Conservation (phyloP, 2,329 filamentous ascomycete genomes). For the Penicillium decumbens region DNA sequence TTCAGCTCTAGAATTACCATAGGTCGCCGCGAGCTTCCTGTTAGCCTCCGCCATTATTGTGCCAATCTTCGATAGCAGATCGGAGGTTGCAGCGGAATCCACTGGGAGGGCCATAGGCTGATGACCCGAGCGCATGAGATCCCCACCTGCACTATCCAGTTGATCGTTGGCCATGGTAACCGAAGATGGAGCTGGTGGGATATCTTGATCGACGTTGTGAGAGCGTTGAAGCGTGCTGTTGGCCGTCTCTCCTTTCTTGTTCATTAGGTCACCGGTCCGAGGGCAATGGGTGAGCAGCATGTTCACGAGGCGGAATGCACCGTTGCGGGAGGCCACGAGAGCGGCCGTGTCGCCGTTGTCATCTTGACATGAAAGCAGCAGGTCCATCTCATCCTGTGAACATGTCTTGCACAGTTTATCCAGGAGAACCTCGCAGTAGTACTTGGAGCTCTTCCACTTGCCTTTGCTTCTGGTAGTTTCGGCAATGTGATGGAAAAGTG, state of each 20-base stretch:
- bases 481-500: conserved; percentile 90
- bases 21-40: conserved; percentile 57
- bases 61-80: conserved; percentile 64
- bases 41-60: conserved; percentile 68
- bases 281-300: conserved; percentile 71
- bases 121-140: conserved; percentile 27
- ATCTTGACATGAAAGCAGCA: conserved; percentile 76
- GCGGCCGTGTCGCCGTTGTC: conserved; percentile 86
- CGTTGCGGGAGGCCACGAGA: conserved; percentile 78
- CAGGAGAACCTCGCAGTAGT: conserved; percentile 87
- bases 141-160: conserved; percentile 27
- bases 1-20: conserved; percentile 61
- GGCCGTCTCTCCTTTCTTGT: conserved; percentile 74
- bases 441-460: conserved; percentile 82
- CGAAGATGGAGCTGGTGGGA: conserved; percentile 68
- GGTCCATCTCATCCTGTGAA: conserved; percentile 69
- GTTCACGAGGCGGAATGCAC: conserved; percentile 70
- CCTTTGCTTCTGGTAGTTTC: conserved; percentile 79
- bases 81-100: conserved; percentile 57
- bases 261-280: conserved; percentile 70
- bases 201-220: conserved; percentile 64
- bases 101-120: conserved; percentile 35
- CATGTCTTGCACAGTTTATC: conserved; percentile 78
- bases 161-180: conserved; percentile 40
- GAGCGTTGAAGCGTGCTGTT: conserved; percentile 73